phyloP scores from a whole-genome alignment of 2,329 filamentous ascomycete genomes.

The Trichoderma lentiforme region DNA sequence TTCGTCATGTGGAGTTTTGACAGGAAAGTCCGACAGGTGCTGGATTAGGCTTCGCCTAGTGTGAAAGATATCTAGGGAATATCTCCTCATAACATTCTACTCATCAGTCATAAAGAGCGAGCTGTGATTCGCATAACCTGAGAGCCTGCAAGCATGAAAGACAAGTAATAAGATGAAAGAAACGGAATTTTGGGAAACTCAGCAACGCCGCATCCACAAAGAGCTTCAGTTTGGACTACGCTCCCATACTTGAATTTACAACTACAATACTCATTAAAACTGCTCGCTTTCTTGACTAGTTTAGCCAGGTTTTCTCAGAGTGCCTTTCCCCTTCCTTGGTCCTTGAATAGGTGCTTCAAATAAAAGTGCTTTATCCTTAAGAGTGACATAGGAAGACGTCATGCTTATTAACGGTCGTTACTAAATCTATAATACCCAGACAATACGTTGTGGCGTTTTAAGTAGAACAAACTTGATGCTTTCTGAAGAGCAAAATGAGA shows the following conservation, averaged over 20 bases:
- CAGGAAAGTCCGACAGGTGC: neutral
- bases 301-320: neutral
- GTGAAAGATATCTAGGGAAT: neutral
- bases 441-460: neutral
- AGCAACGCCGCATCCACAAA: neutral
- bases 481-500: neutral
- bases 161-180: neutral
- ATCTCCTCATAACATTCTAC: neutral
- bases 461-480: neutral
- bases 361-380: neutral
- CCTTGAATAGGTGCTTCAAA: neutral
- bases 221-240: neutral
- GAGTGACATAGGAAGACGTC: neutral
- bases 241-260: rapidly evolving
- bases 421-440: neutral
- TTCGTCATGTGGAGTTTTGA: neutral
- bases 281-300: neutral
- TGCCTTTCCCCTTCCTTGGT: neutral
- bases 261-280: neutral
- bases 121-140: neutral
- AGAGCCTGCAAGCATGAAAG: neutral
- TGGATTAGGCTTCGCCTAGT: neutral
- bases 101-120: neutral
- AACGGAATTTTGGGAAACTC: neutral
- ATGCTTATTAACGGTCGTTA: neutral